Evolutionary conservation across 176 grass and related monocot genomes (phyloP), one percentile per base, ranked within the genome.

Genomic region (Rhynchospora pubera): DNA sequence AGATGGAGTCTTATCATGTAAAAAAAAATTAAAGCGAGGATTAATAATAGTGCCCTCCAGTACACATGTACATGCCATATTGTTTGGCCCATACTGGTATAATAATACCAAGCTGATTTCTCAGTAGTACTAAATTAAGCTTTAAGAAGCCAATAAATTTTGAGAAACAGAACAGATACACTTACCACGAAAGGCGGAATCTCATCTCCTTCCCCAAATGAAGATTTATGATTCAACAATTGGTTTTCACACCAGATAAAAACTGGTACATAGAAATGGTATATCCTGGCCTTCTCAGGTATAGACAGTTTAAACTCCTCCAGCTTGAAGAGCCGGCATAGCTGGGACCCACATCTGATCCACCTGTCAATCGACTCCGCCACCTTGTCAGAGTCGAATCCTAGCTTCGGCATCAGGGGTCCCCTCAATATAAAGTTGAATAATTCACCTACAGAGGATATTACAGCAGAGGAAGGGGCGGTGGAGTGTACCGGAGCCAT

Each of bases 211-310:
- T 93, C 92, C 13, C 56, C 82, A 85, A 88, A 95, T 79, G 84
- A 91, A 24, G 85, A 83, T 65, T 87, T 86, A 85, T 99, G 96
- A 50, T 86, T 77, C 51, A 44, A 26, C 56, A 99, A 42, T 84
- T 93, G 85, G 22, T 93, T 88, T 91, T 99, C 92, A 74, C 96
- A 99, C 96, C 96, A 99, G 78, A 99, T 75, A 85, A 90, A 99
- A 70, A 93, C 92, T 18, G 96, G 92, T 67, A 95, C 87, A 57
- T 99, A 99, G 85, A 82, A 99, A 81, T 95, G 91, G 85, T 93
- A 99, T 56, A 99, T 88, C 87, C 96, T 86, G 65, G 84, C 57
- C 91, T 87, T 99, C 89, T 99, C 91, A 42, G 92, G 82, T 47
- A 82, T 60, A 11, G 92, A 88, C 19, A 95, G 57, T 22, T 18